These are phyloP conservation scores for Colletotrichum salicis DNA, from an alignment of 2,329 filamentous ascomycete genomes.

Conservation along the genomic window DNA sequence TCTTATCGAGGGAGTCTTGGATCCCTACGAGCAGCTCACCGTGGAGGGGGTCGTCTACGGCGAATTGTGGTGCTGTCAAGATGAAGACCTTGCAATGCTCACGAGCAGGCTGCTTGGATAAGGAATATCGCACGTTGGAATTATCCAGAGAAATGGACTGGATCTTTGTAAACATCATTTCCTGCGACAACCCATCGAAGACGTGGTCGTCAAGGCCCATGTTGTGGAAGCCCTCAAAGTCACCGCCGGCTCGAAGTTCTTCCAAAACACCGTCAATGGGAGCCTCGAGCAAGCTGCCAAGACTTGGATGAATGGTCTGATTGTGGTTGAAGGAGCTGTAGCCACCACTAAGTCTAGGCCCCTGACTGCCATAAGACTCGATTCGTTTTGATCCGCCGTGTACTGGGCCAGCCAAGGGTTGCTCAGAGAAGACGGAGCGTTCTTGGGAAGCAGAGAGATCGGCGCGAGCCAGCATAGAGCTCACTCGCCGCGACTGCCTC, in stretches of 20 bases:
- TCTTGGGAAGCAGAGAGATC: conserved; percentile 90
- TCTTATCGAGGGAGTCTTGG: conserved; percentile 74
- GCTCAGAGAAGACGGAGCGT: conserved; percentile 80
- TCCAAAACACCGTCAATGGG: conserved; percentile 77
- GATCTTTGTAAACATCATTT: conserved; percentile 78
- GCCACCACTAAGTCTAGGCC: conserved; percentile 69
- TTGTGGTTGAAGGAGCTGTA: conserved; percentile 54
- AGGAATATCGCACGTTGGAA: conserved; percentile 69
- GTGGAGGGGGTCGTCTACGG: conserved; percentile 62
- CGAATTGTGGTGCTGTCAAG: conserved; percentile 68
- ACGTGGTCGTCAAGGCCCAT: conserved; percentile 80
- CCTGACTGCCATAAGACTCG: conserved; percentile 78
- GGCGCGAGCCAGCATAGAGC: conserved; percentile 87
- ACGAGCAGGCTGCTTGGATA: conserved; percentile 62
- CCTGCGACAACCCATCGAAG: conserved; percentile 76
- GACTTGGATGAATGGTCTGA: conserved; percentile 59
- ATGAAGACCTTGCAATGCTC: conserved; percentile 73
- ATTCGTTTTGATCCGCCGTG: conserved; percentile 66
- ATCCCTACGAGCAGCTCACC: conserved; percentile 74
- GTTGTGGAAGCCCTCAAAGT: conserved; percentile 75
- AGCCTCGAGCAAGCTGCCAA: conserved; percentile 73
- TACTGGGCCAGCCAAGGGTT: conserved; percentile 51
- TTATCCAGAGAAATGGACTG: conserved; percentile 73
- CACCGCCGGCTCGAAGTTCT: conserved; percentile 69
- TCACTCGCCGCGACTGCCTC: conserved; percentile 80